Percentiles rank a stretch among this genome's conserved stretches.
These are phyloP conservation scores for Yamadazyma ubonensis DNA, from an alignment of 805 yeast genomes.

Conservation along the genomic window DNA sequence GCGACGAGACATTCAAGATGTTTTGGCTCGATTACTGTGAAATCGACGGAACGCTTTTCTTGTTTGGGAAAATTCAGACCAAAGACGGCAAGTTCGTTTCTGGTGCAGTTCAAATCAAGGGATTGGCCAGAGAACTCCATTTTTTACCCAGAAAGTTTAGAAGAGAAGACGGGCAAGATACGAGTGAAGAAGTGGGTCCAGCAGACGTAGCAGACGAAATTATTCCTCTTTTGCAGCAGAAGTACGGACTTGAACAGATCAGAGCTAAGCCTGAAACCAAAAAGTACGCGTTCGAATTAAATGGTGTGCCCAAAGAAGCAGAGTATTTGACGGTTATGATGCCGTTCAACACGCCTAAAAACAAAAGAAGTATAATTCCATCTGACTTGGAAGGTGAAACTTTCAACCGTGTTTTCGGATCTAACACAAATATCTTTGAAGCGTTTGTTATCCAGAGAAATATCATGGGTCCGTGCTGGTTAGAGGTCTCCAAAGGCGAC, in stretches of 20 bases:
- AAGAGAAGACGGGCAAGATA: constrained; percentile 38
- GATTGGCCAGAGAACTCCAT: constrained; percentile 67
- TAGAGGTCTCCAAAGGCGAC: constrained; percentile 65
- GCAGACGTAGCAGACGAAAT: constrained; percentile 79
- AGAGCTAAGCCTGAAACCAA: constrained; percentile 68
- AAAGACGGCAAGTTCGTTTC: constrained; percentile 61
- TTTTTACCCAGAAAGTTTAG: constrained; percentile 66
- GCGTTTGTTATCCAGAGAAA: constrained; percentile 77
- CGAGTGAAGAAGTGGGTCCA: constrained; percentile 42
- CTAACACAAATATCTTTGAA: constrained; percentile 73
- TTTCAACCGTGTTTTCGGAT: constrained; percentile 77
- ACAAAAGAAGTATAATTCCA: constrained; percentile 50
- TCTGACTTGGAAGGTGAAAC: constrained; percentile 71
- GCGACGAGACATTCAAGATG: constrained; percentile 56
- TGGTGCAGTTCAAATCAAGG: constrained; percentile 72
- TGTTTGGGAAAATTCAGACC: constrained; percentile 79
- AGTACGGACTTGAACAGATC: constrained; percentile 59
- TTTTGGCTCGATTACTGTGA: constrained; percentile 92
- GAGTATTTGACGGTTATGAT: constrained; percentile 76
- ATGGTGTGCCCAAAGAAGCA: constrained; percentile 73
- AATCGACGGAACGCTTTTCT: constrained; percentile 60
- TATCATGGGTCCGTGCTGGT: constrained; percentile 98
- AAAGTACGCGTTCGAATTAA: constrained; percentile 87
- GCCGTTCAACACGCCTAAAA: constrained; percentile 68
- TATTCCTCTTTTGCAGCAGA: constrained; percentile 58